A percentile compares a stretch with the other conserved stretches of the same genome.
Conservation (phyloP, 2,329 filamentous ascomycete species). For the Alternaria hordeiaustralica region DNA sequence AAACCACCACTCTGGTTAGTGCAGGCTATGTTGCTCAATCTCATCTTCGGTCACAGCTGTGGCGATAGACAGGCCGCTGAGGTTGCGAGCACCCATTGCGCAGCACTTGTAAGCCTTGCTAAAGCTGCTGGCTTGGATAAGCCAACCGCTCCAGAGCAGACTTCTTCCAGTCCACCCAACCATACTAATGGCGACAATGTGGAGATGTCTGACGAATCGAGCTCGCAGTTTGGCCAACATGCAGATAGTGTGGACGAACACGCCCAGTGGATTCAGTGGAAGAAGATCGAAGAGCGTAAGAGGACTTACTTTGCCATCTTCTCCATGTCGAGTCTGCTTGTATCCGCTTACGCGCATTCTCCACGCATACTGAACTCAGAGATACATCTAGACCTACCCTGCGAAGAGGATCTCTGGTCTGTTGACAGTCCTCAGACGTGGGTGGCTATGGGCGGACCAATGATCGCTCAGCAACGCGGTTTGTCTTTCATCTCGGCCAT, state of each 20-base stretch:
- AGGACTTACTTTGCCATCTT: constrained; percentile 92
- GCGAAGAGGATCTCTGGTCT: constrained; percentile 88
- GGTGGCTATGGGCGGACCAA: constrained; percentile 75
- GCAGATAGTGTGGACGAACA: constrained; percentile 62
- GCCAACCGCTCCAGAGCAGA: constrained; percentile 44
- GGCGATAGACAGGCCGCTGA: constrained; percentile 89
- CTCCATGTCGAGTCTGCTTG: constrained; percentile 85
- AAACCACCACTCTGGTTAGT: constrained; percentile 92
- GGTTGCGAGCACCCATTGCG: constrained; percentile 90
- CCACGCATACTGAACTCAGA: constrained; percentile 94
- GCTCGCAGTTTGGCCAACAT: constrained; percentile 45
- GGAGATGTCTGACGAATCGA: constrained; percentile 60
- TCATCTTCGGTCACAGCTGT: constrained; percentile 94
- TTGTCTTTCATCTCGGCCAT: constrained; percentile 84
- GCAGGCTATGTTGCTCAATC: constrained; percentile 94
- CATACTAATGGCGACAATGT: constrained; percentile 60
- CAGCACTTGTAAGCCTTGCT: constrained; percentile 87
- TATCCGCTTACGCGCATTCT: constrained; percentile 90
- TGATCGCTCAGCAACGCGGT: constrained; percentile 71
- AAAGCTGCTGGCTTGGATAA: constrained; percentile 81
- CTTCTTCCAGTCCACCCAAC: constrained; percentile 27
- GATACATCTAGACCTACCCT: constrained; percentile 85
- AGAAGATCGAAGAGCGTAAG: constrained; percentile 85
- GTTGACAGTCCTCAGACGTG: constrained; percentile 85
- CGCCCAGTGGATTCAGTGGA: constrained; percentile 89